Base-by-base conservation (phyloP, 805 yeast species). In the Myxozyma kluyveri region DNA sequence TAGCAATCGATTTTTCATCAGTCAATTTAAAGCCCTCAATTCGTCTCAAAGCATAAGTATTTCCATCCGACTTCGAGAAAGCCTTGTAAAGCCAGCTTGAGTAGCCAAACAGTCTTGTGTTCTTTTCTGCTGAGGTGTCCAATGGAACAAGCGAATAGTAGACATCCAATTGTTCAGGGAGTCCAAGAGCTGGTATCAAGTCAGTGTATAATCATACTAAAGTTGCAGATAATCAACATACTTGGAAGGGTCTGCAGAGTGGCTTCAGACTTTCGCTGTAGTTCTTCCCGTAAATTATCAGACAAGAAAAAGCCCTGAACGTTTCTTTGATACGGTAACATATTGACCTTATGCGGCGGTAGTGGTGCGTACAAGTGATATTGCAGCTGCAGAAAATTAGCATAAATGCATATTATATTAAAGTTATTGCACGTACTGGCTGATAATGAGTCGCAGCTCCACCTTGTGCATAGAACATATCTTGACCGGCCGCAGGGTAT, bases 321-420 rank as follows among this genome's bases (percentile, higher is more conserved):
- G 29, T 80, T 81, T 39, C 88, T 77, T 69, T 89, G 90, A 65
- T 89, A 82, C 1, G 87, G 80, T 44, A 77, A 76, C 56, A 86
- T 71, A 12, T 83, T 81, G 37, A 76, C 74, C 43, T 83, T 67
- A 63, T 84, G 82, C 6, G 89, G 90, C 7, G 96, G 91, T 27
- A 81, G 77, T 1, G 97, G 97, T 0, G 96, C 93, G 69, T 91
- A 90, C 36, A 88, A 70, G 69, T 90, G 96, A 66, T 87, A 86
- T 63, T 88, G 88, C 40, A 87, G 70, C 60, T 57, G 23, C 17
- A 12, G 10, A 19, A 22, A 5, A 26, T 29, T 44, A 23, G 43
- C 19, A 39, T 32, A 27, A 7, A 3, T 18, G 22, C 18, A 5
- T 12, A 17, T 4, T 18, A 9, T 5, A 22, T 18, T 18, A 19